phyloP scores from a whole-genome alignment of 192 early-diverging fungal species.

The Backusella morwellensis region DNA sequence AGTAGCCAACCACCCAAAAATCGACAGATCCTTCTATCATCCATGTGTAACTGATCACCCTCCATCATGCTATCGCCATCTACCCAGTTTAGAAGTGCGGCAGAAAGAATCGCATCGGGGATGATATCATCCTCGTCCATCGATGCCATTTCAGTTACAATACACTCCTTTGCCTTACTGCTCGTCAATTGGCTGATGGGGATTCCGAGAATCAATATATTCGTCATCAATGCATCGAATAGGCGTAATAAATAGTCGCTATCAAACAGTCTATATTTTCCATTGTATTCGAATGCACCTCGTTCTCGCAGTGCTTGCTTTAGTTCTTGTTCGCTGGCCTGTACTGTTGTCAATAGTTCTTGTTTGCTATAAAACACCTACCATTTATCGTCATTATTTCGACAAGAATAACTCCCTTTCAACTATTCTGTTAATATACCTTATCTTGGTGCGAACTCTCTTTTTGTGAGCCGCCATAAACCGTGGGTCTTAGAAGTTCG shows the following conservation, averaged over 20 bases:
- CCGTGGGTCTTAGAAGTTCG: constrained; percentile 25
- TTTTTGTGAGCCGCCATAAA: constrained; percentile 41
- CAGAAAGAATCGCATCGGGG: background rate
- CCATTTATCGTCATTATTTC: too few relatives aligned
- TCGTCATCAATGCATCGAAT: constrained; percentile 23
- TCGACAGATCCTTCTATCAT: constrained; percentile 17
- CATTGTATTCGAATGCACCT: constrained; percentile 36
- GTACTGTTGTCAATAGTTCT: constrained; percentile 40
- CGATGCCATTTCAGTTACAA: background rate
- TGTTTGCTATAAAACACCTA: constrained; percentile 37
- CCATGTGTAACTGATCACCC: constrained; percentile 5
- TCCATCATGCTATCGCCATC: background rate
- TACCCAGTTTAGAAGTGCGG: background rate
- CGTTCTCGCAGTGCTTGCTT: constrained; percentile 36
- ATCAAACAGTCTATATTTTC: constrained; percentile 28
- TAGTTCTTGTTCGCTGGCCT: constrained; percentile 47
- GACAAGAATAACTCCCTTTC: background rate
- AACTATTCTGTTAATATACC: background rate
- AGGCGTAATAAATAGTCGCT: constrained; percentile 22
- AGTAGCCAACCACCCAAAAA: constrained; percentile 29
- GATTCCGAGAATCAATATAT: constrained; percentile 22
- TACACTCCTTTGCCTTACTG: constrained; percentile 2
- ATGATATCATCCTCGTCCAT: background rate
- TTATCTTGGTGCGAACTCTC: constrained; percentile 23
- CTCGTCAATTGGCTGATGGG: background rate